Evolutionary conservation across 331 rosid genomes (phyloP).

Genomic region (Arachis monticola): DNA sequence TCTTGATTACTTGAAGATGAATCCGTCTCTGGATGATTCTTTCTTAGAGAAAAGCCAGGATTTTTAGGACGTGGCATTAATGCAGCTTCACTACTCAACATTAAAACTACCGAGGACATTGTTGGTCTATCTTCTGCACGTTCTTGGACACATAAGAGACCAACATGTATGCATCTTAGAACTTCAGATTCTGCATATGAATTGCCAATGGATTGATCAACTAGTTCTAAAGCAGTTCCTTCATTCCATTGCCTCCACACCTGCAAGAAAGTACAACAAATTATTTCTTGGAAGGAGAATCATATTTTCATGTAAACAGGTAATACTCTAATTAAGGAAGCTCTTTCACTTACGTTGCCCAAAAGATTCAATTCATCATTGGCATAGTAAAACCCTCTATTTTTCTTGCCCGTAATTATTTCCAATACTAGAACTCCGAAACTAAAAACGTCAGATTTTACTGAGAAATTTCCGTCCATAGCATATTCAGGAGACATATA

Average conservation of each 20-base stretch:
- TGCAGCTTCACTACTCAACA: slow-evolving; percentile 75
- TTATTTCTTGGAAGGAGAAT: slow-evolving; percentile 30
- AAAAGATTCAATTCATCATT: slow-evolving; percentile 71
- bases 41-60: slow-evolving; percentile 70
- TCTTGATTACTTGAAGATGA: slow-evolving; percentile 67
- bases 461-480: slow-evolving; percentile 76
- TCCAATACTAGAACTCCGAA: slow-evolving; percentile 84
- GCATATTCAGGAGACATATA: slow-evolving; percentile 95
- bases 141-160: slow-evolving; percentile 87
- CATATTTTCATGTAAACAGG: slow-evolving; percentile 3
- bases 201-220: slow-evolving; percentile 55
- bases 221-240: slow-evolving; percentile 54
- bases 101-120: slow-evolving; percentile 74
- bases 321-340: not conserved
- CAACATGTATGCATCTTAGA: slow-evolving; percentile 78
- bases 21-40: slow-evolving; percentile 51
- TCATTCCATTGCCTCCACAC: slow-evolving; percentile 82
- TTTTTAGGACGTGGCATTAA: slow-evolving; percentile 66
- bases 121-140: slow-evolving; percentile 83
- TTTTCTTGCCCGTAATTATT: slow-evolving; percentile 70
- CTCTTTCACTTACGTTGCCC: slow-evolving; percentile 54
- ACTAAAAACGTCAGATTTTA: slow-evolving; percentile 87
- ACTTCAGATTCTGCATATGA: slow-evolving; percentile 53
- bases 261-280: slow-evolving; percentile 46
- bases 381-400: slow-evolving; percentile 65